These are phyloP conservation scores for Talaromyces sp. DNA, from an alignment of 2,329 filamentous ascomycete species.

Conservation along the genomic window DNA sequence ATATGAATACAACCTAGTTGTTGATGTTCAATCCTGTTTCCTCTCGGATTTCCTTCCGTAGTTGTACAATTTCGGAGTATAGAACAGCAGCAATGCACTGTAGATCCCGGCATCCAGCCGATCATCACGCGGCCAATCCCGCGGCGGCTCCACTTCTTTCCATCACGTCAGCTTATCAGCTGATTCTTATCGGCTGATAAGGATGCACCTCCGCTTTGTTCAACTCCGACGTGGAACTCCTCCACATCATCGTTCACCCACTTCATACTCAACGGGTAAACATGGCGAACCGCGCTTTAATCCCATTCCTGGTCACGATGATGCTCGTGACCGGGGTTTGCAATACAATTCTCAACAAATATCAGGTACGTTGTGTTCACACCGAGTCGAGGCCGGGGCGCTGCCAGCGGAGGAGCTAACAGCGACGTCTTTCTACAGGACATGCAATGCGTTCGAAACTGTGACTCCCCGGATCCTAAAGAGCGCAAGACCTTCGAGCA, in stretches of 20 bases:
- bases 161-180: slow-evolving; percentile 13
- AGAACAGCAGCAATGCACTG: background rate
- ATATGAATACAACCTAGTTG: background rate
- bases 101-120: slow-evolving; percentile 1
- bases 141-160: background rate
- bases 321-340: slow-evolving; percentile 96
- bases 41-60: too few species aligned
- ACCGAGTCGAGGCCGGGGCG: background rate
- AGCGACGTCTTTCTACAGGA: slow-evolving; percentile 55
- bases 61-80: background rate
- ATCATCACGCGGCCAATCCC: slow-evolving; percentile 1
- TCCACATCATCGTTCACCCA: slow-evolving; percentile 8
- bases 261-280: slow-evolving; percentile 2
- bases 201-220: slow-evolving; percentile 6
- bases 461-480: slow-evolving; percentile 68
- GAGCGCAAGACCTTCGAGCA: slow-evolving; percentile 81
- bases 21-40: background rate
- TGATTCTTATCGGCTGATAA: slow-evolving; percentile 8
- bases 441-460: slow-evolving; percentile 94
- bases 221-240: slow-evolving; percentile 6
- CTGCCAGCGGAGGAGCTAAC: slow-evolving; percentile 10
- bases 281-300: slow-evolving; percentile 72
- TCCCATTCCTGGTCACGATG: slow-evolving; percentile 89
- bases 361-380: slow-evolving; percentile 66
- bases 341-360: slow-evolving; percentile 96